Evolutionary conservation across 768 basidiomycete genomes (phyloP).

Genomic region (Pisolithus albus): DNA sequence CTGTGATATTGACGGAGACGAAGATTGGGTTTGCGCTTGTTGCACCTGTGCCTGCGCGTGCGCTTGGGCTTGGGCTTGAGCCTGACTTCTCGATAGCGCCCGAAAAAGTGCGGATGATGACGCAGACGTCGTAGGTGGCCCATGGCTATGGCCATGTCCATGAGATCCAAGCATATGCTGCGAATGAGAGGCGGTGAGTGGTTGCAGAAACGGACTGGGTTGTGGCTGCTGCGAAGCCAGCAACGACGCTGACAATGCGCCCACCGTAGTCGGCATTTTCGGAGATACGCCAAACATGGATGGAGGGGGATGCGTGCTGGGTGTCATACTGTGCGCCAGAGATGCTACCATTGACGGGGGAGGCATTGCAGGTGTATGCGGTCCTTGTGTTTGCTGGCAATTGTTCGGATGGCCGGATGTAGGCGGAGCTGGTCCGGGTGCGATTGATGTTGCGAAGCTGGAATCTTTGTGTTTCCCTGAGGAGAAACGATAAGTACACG

Average conservation of each 20-base stretch:
- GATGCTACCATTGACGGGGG: conserved; percentile 12
- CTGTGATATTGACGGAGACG: background rate
- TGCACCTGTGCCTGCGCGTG: too few relatives aligned
- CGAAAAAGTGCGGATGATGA: conserved; percentile 21
- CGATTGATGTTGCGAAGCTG: conserved; percentile 1
- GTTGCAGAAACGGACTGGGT: conserved; percentile 24
- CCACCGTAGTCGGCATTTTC: conserved; percentile 8
- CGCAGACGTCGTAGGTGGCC: conserved; percentile 9
- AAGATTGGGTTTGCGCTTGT: background rate
- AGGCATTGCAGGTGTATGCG: conserved; percentile 7
- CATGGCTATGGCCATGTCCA: background rate
- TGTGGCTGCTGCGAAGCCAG: conserved; percentile 20
- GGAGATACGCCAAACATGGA: conserved; percentile 13
- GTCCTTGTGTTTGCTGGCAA: conserved; percentile 2
- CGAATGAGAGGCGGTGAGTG: conserved; percentile 12
- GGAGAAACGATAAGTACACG: background rate
- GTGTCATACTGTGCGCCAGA: conserved; percentile 24
- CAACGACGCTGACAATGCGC: conserved; percentile 11
- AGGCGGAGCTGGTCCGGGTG: conserved; percentile 6
- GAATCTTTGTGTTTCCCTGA: conserved; percentile 22
- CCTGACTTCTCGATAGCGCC: conserved; percentile 15
- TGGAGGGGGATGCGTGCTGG: conserved; percentile 26
- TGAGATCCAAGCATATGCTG: too few relatives aligned
- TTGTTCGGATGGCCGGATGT: conserved; percentile 2
- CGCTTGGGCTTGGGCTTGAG: background rate